Base-by-base conservation (phyloP, 2,329 filamentous ascomycete species). In the Metarhizium brunneum region DNA sequence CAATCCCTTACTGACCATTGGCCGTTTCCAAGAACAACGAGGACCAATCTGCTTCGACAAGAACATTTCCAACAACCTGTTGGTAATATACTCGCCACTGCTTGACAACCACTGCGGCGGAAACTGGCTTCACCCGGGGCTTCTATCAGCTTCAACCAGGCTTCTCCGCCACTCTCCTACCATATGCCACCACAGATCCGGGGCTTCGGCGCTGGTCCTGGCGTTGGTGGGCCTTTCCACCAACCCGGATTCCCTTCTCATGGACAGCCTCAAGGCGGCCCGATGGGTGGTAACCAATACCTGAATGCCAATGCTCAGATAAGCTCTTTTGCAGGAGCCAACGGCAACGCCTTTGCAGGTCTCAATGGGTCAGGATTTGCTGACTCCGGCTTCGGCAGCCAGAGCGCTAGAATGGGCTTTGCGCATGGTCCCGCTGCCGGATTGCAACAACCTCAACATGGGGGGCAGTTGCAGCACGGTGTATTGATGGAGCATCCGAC, bases 371-470 rank as follows among this genome's bases (percentile, higher is more conserved):
- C 77, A 62, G 81, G 80, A 10, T 85, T 84, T 59, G 79, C 78
- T 52, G 78, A 81, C 56, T 87, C 88, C 20, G 90, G 90, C 1
- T 82, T 96, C 53, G 90, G 86, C 36, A 92, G 90, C 69, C 90
- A 95, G 70, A 90, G 89, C 60, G 90, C 90, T 57, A 85, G 92
- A 66, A 88, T 94, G 80, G 86, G 90, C 6, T 96, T 96, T 68
- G 83, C 87, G 57, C 86, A 92, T 67, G 70, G 60, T 49, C 87
- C 85, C 11, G 69, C 87, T 76, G 69, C 59, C 6, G 60, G 78
- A 70, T 65, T 81, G 60, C 78, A 78, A 59, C 82, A 86, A 67
- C 81, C 86, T 62, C 80, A 82, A 57, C 81, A 82, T 54, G 68
- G 69, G 54, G 68, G 67, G 36, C 76, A 77, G 57, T 59, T 68